Percentiles rank a stretch among this genome's conserved stretches.
phyloP scores from a whole-genome alignment of 352 stramenopile genomes.

The Lagenidium giganteum region DNA sequence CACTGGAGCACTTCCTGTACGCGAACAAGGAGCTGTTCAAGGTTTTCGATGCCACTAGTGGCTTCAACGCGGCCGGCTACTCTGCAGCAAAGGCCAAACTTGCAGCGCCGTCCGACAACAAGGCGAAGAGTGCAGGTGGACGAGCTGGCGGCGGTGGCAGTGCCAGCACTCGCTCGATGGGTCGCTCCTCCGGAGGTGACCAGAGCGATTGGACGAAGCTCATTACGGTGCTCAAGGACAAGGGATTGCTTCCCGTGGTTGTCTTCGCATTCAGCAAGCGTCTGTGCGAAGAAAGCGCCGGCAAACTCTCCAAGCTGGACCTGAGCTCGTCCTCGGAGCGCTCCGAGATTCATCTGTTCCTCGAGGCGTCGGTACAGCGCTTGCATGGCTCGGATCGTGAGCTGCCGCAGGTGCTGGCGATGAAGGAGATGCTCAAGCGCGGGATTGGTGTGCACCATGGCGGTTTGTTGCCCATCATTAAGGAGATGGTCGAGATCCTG shows the following conservation, averaged over 20 bases:
- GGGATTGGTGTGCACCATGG: constrained; percentile 96
- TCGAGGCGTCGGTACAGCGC: constrained; percentile 52
- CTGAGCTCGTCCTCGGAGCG: constrained; percentile 53
- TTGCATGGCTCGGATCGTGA: constrained; percentile 92
- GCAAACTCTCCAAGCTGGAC: constrained; percentile 51
- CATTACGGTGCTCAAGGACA: constrained; percentile 75
- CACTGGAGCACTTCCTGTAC: constrained; percentile 94
- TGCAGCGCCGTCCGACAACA: constrained; percentile 33
- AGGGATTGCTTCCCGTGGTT: constrained; percentile 90
- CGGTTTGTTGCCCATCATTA: constrained; percentile 95
- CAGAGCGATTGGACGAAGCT: constrained; percentile 83
- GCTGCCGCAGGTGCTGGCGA: constrained; percentile 94
- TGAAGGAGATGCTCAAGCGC: constrained; percentile 93
- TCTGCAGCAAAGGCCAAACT: constrained; percentile 43
- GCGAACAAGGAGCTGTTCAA: constrained; percentile 90
- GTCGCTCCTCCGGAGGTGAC: constrained; percentile 44
- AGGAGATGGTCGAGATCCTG: constrained; percentile 98
- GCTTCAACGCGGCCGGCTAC: constrained; percentile 41
- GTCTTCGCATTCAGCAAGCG: constrained; percentile 88
- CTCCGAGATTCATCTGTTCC: constrained; percentile 69
- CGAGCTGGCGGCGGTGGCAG: constrained; percentile 17
- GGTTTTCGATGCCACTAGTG: constrained; percentile 32
- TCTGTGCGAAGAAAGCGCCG: constrained; percentile 65
- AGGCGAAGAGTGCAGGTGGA: constrained; percentile 29
- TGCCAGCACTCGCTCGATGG: constrained; percentile 39